phyloP scores from a whole-genome alignment of 495 filamentous ascomycete species.

The Usnea hakonensis region DNA sequence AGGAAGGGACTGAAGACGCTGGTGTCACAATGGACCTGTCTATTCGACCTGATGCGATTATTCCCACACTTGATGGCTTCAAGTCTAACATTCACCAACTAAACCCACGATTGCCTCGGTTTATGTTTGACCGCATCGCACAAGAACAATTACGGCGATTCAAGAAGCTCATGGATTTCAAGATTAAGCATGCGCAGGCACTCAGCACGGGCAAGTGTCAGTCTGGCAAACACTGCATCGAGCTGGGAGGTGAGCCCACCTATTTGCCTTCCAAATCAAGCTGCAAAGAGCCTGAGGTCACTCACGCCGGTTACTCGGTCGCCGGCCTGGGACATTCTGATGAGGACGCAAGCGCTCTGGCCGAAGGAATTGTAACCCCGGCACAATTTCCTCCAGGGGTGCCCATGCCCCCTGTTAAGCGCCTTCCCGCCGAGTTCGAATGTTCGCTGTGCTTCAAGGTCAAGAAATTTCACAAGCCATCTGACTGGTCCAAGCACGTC shows the following conservation, averaged over 20 bases:
- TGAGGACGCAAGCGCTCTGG: constrained; percentile 54
- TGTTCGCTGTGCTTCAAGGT: constrained; percentile 84
- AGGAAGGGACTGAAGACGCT: constrained; percentile 37
- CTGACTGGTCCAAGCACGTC: constrained; percentile 97
- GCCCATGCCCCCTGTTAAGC: constrained; percentile 69
- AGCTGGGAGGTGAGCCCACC: constrained; percentile 51
- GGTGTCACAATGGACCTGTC: constrained; percentile 44
- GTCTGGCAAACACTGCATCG: constrained; percentile 54
- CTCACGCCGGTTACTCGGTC: constrained; percentile 39
- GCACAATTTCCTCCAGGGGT: constrained; percentile 73
- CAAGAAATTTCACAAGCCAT: constrained; percentile 89
- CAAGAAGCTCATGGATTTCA: constrained; percentile 65
- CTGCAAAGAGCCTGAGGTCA: constrained; percentile 31
- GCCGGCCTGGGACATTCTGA: constrained; percentile 38
- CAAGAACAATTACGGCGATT: constrained; percentile 73
- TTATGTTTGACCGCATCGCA: constrained; percentile 74
- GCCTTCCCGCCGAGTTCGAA: constrained; percentile 84
- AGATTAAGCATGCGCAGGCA: constrained; percentile 60
- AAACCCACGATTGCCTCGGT: constrained; percentile 61
- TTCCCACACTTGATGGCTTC: constrained; percentile 72
- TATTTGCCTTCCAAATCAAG: constrained; percentile 38
- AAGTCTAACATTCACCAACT: constrained; percentile 62
- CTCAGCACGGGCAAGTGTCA: constrained; percentile 49
- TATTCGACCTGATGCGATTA: constrained; percentile 41
- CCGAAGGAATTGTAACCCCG: constrained; percentile 59